A percentile compares a stretch with the other conserved stretches of the same genome.
Conservation (phyloP, 192 early-diverging fungal genomes). For the Helicostylum pulchrum region DNA sequence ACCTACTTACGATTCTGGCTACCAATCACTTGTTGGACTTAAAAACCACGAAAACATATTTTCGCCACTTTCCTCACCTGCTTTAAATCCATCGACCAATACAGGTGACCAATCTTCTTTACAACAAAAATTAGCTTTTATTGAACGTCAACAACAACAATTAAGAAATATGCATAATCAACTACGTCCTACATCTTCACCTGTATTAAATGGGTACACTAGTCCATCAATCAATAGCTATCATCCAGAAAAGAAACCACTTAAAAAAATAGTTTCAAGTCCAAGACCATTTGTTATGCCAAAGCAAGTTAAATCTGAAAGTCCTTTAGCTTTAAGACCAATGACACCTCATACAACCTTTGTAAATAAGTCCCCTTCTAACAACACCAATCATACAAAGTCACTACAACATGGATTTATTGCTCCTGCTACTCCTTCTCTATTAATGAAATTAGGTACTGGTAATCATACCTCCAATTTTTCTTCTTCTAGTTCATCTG, state of each 20-base stretch:
- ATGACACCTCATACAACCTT: slow-evolving; percentile 14
- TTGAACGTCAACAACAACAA: slow-evolving; percentile 38
- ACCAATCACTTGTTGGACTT: slow-evolving; percentile 17
- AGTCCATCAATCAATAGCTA: slow-evolving; percentile 2
- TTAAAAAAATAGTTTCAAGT: slow-evolving; percentile 17
- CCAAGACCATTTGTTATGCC: slow-evolving; percentile 1
- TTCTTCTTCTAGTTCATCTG: not conserved
- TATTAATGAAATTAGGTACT: slow-evolving; percentile 59
- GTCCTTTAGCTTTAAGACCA: slow-evolving; percentile 10
- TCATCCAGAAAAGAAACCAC: not conserved
- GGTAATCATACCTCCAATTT: not conserved
- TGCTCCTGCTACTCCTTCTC: slow-evolving; percentile 65
- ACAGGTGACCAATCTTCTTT: slow-evolving; percentile 8
- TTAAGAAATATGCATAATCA: slow-evolving; percentile 15
- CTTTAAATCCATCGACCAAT: slow-evolving; percentile 41
- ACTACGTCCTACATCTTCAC: not conserved
- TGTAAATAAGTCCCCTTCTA: not conserved
- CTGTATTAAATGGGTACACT: not conserved
- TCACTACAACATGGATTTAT: slow-evolving; percentile 13
- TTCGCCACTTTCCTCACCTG: slow-evolving; percentile 66
- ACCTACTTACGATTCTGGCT: slow-evolving; percentile 42
- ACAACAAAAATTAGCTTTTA: slow-evolving; percentile 32
- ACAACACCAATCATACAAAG: not conserved
- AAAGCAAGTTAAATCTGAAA: not conserved
- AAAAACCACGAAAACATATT: slow-evolving; percentile 39